These are phyloP conservation scores for Annona cherimola DNA, from an alignment of 164 flowering plant species.

Conservation along the genomic window DNA sequence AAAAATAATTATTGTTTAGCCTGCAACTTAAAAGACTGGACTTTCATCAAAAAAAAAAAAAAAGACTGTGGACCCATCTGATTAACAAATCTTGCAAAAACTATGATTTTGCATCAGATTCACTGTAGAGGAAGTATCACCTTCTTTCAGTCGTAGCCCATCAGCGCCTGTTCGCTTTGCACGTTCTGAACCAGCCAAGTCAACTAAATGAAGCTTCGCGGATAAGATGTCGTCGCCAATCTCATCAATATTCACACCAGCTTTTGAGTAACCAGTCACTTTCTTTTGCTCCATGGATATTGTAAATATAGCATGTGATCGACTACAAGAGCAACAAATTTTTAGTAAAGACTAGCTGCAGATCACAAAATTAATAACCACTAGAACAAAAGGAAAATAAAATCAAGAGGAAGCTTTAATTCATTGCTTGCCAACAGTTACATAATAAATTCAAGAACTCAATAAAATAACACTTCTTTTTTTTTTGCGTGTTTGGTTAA, in stretches of 20 bases:
- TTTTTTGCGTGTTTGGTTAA: neutral
- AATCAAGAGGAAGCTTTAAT: neutral
- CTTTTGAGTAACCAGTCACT: constrained; percentile 11
- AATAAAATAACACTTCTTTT: neutral
- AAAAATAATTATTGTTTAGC: neutral
- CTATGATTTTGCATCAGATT: neutral
- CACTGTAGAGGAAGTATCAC: constrained; percentile 23
- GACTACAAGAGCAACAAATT: constrained; percentile 40
- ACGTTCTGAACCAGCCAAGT: constrained; percentile 96
- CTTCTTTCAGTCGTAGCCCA: constrained; percentile 93
- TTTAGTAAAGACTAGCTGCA: neutral
- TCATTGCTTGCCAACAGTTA: no score
- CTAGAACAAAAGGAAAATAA: neutral
- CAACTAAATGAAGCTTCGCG: constrained; percentile 94
- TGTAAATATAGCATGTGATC: constrained; percentile 99
- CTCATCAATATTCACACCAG: constrained; percentile 40
- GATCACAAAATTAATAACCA: neutral
- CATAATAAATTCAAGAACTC: no score
- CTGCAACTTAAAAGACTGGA: neutral
- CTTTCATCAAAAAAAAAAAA: no score
- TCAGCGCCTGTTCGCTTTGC: constrained; percentile 96
- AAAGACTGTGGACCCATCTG: neutral
- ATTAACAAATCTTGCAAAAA: neutral
- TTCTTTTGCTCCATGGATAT: constrained; percentile 89
- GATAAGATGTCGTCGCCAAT: constrained; percentile 63